Percentiles rank a stretch among this genome's conserved stretches.
Conservation (phyloP, 129 eudicot genomes). For the Gnaphalium uliginosum region DNA sequence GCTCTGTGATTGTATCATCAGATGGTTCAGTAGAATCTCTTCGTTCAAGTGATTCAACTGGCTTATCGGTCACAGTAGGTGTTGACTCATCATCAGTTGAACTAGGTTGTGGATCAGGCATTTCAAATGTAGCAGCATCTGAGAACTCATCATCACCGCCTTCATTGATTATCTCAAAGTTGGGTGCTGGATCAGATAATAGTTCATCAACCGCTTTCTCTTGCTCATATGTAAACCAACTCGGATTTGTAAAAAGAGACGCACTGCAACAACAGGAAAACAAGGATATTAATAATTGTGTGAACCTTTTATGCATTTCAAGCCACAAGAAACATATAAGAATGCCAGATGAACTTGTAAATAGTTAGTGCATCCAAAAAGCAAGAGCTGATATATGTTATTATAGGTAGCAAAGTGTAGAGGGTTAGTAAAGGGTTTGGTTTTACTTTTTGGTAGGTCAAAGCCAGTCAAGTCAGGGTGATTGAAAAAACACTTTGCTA, state of each 20-base stretch:
- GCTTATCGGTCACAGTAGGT: conserved; percentile 47
- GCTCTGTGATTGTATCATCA: conserved; percentile 14
- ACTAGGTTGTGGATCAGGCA: conserved; percentile 31
- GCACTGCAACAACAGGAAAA: conserved; percentile 47
- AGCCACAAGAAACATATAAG: background rate
- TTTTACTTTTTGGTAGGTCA: background rate
- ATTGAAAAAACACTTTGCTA: background rate
- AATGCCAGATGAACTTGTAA: background rate
- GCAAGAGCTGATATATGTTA: background rate
- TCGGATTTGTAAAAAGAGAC: conserved; percentile 78
- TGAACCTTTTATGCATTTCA: background rate
- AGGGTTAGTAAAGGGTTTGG: background rate
- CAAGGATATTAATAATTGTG: background rate
- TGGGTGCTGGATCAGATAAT: conserved; percentile 4
- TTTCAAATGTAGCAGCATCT: conserved; percentile 51
- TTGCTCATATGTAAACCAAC: conserved; percentile 88
- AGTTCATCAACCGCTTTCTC: conserved; percentile 44
- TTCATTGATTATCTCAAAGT: conserved; percentile 18
- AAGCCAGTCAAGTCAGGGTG: background rate
- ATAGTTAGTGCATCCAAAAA: background rate
- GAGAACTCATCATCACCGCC: conserved; percentile 32
- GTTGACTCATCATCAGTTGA: conserved; percentile 31
- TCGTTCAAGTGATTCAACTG: conserved; percentile 67
- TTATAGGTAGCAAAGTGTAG: background rate
- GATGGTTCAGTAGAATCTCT: conserved; percentile 45